Percentiles rank a stretch among this genome's conserved stretches.
phyloP scores from a whole-genome alignment of 345 rosid genomes.

The Anastatica hierochuntica region DNA sequence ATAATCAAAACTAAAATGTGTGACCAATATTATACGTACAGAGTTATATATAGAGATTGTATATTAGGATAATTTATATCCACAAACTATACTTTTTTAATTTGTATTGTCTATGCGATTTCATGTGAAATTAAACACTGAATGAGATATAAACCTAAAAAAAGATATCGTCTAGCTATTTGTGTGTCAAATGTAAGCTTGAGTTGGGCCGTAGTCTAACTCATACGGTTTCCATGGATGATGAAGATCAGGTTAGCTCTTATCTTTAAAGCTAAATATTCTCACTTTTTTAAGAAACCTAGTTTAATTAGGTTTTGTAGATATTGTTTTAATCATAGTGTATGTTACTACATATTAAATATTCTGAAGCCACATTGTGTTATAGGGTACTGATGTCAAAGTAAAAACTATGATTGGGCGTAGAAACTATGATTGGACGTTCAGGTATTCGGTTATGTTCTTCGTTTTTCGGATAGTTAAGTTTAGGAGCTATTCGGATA shows the following conservation, averaged over 20 bases:
- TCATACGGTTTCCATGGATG: not conserved
- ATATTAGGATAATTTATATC: constrained; percentile 1
- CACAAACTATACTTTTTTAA: not conserved
- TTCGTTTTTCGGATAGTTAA: too few relatives aligned
- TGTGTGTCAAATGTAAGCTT: constrained; percentile 12
- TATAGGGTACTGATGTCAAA: too few relatives aligned
- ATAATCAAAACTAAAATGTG: too few relatives aligned
- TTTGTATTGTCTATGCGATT: not conserved
- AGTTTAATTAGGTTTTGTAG: not conserved
- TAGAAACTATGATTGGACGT: too few relatives aligned
- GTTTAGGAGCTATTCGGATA: too few relatives aligned
- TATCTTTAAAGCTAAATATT: not conserved
- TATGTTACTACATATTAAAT: not conserved
- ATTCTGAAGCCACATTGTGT: not conserved
- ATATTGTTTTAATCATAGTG: not conserved
- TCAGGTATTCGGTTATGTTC: too few relatives aligned
- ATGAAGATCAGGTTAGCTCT: not conserved
- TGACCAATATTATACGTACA: too few relatives aligned
- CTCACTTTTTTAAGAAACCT: not conserved
- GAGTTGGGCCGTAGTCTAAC: constrained; percentile 14
- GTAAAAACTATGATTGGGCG: too few relatives aligned
- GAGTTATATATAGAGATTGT: not conserved
- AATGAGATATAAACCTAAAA: constrained; percentile 6
- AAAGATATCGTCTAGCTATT: not conserved
- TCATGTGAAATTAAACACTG: not conserved